Base-by-base conservation (phyloP, 2,329 filamentous ascomycete species). In the Fusarium tricinctum region DNA sequence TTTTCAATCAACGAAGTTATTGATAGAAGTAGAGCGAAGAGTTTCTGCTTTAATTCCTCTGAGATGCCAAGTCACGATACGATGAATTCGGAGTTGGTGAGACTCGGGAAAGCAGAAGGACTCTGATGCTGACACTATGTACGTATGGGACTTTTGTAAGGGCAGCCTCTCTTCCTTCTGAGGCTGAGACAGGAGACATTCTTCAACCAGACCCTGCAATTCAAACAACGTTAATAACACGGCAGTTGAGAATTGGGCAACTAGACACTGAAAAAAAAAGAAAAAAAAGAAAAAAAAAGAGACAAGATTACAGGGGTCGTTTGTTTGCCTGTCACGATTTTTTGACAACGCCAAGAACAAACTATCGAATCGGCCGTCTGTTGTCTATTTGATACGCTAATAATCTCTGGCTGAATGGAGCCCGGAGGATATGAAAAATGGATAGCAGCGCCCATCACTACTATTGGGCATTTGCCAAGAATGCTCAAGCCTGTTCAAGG, bases 341-440 rank as follows among this genome's bases (percentile, higher is more conserved):
- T 50, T 40, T 30, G 28, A 52, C 38, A 64, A 51, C 23, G 49
- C 58, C 60, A 63, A 63, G 60, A 33, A 19, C 26, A 33, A n/a
- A 38, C 17, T 39, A 64, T 64, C 26, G 30, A 48, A 45, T 58
- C 22, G 19, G 50, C 19, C 5, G 32, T 38, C 23, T 32, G 32
- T 54, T 45, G 49, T 58, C 49, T 46, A 55, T 58, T 40, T 39
- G 42, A 46, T 23, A 42, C 49, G 32, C 49, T 46, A 40, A 28
- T 23, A 17, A 32, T 45, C 40, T 22, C 20, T 30, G 22, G 26
- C 39, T 13, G 28, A 30, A 30, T 30, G 28, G 28, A 30, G 43
- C 56, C 33, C 14, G 22, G 30, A 32, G 40, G 33, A 39, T 45
- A 44, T 63, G 45, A 59, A 43, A n/a, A 63, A 56, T 63, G 59